These are phyloP conservation scores for Eucalyptus regnans DNA, from an alignment of 345 rosid species.

Conservation along the genomic window DNA sequence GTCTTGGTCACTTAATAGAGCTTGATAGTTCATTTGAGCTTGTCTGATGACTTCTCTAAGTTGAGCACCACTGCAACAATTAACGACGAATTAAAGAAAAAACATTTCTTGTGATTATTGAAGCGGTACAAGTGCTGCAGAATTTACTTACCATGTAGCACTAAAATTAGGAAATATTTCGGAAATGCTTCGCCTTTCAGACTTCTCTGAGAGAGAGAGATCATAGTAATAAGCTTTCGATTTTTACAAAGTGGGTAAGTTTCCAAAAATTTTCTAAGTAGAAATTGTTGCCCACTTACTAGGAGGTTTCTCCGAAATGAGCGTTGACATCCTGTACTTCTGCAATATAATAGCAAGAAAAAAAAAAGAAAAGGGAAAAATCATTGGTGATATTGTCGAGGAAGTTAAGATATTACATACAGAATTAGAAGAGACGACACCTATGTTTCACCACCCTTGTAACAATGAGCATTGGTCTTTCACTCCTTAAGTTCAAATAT, in stretches of 20 bases:
- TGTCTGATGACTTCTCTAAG: constrained; percentile 37
- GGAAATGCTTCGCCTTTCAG: constrained; percentile 34
- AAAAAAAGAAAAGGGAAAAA: not conserved
- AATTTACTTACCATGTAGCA: constrained; percentile 24
- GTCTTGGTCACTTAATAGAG: constrained; percentile 18
- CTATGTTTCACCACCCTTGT: not conserved
- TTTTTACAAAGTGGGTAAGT: not conserved
- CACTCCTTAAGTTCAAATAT: not conserved
- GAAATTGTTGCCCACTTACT: constrained; percentile 11
- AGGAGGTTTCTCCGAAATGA: constrained; percentile 31
- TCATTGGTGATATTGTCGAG: not conserved
- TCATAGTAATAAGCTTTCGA: not conserved
- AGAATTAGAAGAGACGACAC: not conserved
- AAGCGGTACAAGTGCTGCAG: not conserved
- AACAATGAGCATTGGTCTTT: not conserved
- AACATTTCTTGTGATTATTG: not conserved
- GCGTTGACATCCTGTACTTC: constrained; percentile 60
- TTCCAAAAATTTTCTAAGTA: not conserved
- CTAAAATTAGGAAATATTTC: constrained; percentile 52
- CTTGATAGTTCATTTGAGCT: constrained; percentile 28
- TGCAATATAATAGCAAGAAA: not conserved
- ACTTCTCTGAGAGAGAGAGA: constrained; percentile 17
- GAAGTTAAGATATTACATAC: not conserved
- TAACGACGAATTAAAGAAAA: not conserved
- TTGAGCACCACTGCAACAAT: constrained; percentile 30